Base-by-base conservation (phyloP, 495 filamentous ascomycete species). In the Penicillium coffeae region DNA sequence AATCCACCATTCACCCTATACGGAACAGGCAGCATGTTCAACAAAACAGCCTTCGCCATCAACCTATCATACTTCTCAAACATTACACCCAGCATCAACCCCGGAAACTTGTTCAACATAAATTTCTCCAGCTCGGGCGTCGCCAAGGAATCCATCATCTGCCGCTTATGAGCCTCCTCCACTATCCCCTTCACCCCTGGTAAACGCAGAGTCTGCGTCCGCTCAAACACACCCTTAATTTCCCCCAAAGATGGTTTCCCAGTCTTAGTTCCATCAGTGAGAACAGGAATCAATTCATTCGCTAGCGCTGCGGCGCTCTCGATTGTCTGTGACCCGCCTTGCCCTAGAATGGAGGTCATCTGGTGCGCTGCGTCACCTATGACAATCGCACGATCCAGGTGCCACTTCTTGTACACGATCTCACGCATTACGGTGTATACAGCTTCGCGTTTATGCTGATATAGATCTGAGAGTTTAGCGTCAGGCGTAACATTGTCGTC, bases 261-360 rank as follows among this genome's bases (percentile, higher is more conserved):
- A n/a, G 41, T 40, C 7, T 30, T 13, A 8, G 19, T 5, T 8
- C 3, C 10, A 6, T 39, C 40, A n/a, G 40, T 33, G 6, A 55
- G 19, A 4, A 20, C 47, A 20, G 12, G 21, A 10, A 30, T 37
- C 22, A 55, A 33, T 27, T 32, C 20, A 15, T 55, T 55, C 3
- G 35, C 25, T 19, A 50, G 13, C 9, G 45, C 45, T 15, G 66
- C 65, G 2, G 62, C 63, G 16, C 50, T 57, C 51, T 74, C 69
- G 16, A 74, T 67, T 4, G 67, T 65, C 27, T 54, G 45, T 27
- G 68, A 69, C 12, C 55, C 67, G 10, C 69, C 70, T 43, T 63
- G 61, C 2, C 63, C 70, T 5, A 41, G 45, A 12, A 51, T 32
- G n/a, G 47, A 45, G 42, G 52, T 65, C 20, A 59, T 51, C 64